phyloP scores from a whole-genome alignment of 371 early-diverging fungal genomes.

The Rhizopus stolonifer region DNA sequence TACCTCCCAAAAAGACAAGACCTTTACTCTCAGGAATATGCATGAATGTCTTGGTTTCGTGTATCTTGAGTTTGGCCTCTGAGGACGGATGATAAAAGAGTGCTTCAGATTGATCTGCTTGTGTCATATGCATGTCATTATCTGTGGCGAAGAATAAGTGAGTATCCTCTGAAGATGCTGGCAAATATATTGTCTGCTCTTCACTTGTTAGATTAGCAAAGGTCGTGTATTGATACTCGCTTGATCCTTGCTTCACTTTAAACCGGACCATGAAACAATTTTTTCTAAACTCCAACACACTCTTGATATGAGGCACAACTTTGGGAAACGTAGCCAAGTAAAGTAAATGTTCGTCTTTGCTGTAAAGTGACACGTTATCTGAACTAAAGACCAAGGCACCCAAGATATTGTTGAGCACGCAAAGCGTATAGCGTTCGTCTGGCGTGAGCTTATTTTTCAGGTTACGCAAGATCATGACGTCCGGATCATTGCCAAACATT shows the following conservation, averaged over 20 bases:
- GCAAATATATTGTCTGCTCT: slow-evolving; percentile 44
- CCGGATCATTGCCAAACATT: slow-evolving; percentile 67
- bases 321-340: slow-evolving; percentile 49
- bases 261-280: slow-evolving; percentile 49
- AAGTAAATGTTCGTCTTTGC: slow-evolving; percentile 43
- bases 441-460: slow-evolving; percentile 49
- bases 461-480: slow-evolving; percentile 59
- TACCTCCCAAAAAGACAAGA: slow-evolving; percentile 34
- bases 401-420: slow-evolving; percentile 56
- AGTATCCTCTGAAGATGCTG: slow-evolving; percentile 22
- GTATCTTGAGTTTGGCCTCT: slow-evolving; percentile 27
- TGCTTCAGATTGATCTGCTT: slow-evolving; percentile 18
- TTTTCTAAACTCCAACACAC: slow-evolving; percentile 40
- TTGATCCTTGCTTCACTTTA: slow-evolving; percentile 16
- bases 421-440: slow-evolving; percentile 52
- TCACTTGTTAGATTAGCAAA: slow-evolving; percentile 47
- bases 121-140: slow-evolving; percentile 23
- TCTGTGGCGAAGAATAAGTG: slow-evolving; percentile 37
- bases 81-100: slow-evolving; percentile 47
- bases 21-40: slow-evolving; percentile 28
- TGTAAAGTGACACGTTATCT: slow-evolving; percentile 45
- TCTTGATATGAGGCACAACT: slow-evolving; percentile 39
- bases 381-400: slow-evolving; percentile 61
- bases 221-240: slow-evolving; percentile 34
- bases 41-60: slow-evolving; percentile 49